Evolutionary conservation across 2,329 filamentous ascomycete genomes (phyloP).

Genomic region (Colletotrichum magnum): DNA sequence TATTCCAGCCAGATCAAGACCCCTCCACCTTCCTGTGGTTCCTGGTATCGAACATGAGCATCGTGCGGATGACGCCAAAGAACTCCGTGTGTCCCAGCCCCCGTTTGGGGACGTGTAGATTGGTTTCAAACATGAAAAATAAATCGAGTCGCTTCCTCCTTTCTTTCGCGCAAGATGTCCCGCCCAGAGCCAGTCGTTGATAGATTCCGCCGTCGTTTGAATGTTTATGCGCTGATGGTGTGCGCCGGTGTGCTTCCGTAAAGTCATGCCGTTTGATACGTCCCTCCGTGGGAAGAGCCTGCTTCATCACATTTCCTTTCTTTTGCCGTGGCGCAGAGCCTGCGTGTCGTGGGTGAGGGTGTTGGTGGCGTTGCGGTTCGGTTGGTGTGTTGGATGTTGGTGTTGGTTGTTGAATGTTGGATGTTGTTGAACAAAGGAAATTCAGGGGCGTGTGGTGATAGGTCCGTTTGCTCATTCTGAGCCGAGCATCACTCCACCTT

Average conservation of each 20-base stretch:
- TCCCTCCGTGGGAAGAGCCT: conserved; percentile 40
- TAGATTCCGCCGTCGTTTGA: conserved; percentile 24
- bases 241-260: conserved; percentile 34
- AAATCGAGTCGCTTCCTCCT: conserved; percentile 34
- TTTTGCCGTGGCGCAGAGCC: conserved; percentile 32
- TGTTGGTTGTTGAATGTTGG: conserved; percentile 6
- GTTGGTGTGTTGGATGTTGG: conserved; percentile 4
- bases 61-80: conserved; percentile 40
- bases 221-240: conserved; percentile 28
- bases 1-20: conserved; percentile 21
- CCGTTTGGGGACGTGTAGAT: conserved; percentile 13
- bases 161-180: conserved; percentile 37
- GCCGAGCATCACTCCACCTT: conserved; percentile 67
- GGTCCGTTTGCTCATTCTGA: conserved; percentile 10
- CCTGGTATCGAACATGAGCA: conserved; percentile 42
- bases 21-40: conserved; percentile 29
- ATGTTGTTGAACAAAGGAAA: conserved; percentile 28
- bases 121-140: conserved; percentile 27
- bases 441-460: conserved; percentile 20
- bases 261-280: conserved; percentile 34
- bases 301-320: conserved; percentile 39
- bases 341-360: conserved; percentile 19
- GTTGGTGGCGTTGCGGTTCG: conserved; percentile 12
- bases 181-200: conserved; percentile 22
- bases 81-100: conserved; percentile 35